Evolutionary conservation across 345 rosid species (phyloP).

Genomic region (Melastoma malabathricum): DNA sequence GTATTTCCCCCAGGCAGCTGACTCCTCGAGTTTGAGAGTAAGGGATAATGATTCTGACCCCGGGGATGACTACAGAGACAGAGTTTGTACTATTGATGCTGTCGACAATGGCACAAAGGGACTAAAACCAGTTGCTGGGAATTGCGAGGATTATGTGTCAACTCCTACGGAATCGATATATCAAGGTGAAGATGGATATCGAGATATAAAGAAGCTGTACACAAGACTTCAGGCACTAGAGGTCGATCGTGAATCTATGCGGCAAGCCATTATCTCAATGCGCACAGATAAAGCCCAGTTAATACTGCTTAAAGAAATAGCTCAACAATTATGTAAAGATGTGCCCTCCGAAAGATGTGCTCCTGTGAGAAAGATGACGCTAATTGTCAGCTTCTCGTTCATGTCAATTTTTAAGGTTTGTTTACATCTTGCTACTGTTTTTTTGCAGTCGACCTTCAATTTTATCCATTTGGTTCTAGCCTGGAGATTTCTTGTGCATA

Average conservation of each 20-base stretch:
- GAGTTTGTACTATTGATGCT: constrained; percentile 87
- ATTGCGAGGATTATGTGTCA: constrained; percentile 28
- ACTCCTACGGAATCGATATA: constrained; percentile 31
- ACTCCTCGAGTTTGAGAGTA: constrained; percentile 20
- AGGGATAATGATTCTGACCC: constrained; percentile 39
- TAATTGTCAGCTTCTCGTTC: constrained; percentile 30
- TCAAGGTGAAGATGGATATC: constrained; percentile 47
- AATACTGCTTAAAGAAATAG: constrained; percentile 84
- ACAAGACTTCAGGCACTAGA: constrained; percentile 89
- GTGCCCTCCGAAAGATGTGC: constrained; percentile 40
- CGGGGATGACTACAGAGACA: constrained; percentile 61
- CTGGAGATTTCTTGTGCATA: no score
- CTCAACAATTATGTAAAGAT: constrained; percentile 80
- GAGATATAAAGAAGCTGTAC: constrained; percentile 70
- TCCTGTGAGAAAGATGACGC: constrained; percentile 36
- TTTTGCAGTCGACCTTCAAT: not conserved
- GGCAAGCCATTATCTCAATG: constrained; percentile 79
- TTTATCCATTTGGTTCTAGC: no score
- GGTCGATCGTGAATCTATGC: constrained; percentile 97
- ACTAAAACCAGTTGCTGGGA: constrained; percentile 32
- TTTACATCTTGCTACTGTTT: not conserved
- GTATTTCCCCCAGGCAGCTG: constrained; percentile 24
- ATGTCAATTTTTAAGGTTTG: constrained; percentile 66
- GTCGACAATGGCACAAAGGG: constrained; percentile 31
- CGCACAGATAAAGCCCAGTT: constrained; percentile 81